Evolutionary conservation across 352 stramenopile genomes (phyloP).

Genomic region (Phytophthora ramorum): DNA sequence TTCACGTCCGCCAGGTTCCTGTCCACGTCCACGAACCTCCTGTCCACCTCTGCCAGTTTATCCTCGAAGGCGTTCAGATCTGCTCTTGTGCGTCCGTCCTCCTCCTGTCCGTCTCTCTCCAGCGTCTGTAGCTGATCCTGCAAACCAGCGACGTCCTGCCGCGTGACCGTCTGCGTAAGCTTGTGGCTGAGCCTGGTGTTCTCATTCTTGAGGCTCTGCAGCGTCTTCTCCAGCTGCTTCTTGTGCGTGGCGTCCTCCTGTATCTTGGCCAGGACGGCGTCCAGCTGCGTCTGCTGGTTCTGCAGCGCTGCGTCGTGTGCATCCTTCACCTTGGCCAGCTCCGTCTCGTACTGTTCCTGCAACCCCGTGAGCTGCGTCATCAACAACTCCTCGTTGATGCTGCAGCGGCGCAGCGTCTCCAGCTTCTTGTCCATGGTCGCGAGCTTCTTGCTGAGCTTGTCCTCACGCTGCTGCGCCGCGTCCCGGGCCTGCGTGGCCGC

Average conservation of each 20-base stretch:
- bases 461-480: conserved; percentile 7
- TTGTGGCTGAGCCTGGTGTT: conserved; percentile 14
- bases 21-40: conserved; percentile 9
- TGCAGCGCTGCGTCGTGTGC: conserved; percentile 28
- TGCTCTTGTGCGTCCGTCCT: conserved; percentile 22
- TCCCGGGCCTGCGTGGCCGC: conserved; percentile 15
- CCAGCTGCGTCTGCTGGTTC: conserved; percentile 35
- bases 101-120: conserved; percentile 22
- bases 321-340: conserved; percentile 38
- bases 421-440: conserved; percentile 33
- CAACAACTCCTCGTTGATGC: conserved; percentile 61
- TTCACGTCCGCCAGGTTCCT: conserved; percentile 12
- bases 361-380: conserved; percentile 58
- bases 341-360: conserved; percentile 60
- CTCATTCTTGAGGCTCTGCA: conserved; percentile 20
- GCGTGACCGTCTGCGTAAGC: conserved; percentile 18
- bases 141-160: conserved; percentile 20
- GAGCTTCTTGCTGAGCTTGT: conserved; percentile 35
- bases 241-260: conserved; percentile 18
- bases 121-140: conserved; percentile 21
- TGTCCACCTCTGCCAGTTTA: conserved; percentile 26
- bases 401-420: conserved; percentile 19
- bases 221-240: conserved; percentile 16
- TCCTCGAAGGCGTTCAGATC: conserved; percentile 29
- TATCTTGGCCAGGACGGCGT: conserved; percentile 18